Evolutionary conservation across 1,284 basidiomycete species (phyloP).

Genomic region (Microbotryum silenes-acaulis): DNA sequence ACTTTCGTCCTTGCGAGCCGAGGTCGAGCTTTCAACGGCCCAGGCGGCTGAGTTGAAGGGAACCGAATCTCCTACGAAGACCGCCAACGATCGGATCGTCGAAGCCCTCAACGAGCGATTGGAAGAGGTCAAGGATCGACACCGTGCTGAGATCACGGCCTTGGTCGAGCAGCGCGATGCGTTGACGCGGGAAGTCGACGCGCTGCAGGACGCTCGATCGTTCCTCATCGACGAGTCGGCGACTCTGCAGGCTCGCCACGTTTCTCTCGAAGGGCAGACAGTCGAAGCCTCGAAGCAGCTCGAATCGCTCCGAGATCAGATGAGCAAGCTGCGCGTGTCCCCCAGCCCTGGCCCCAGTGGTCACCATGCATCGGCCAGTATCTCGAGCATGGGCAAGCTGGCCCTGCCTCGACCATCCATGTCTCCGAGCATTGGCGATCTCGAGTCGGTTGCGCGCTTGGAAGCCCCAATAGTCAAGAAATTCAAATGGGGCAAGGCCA

Average conservation of each 20-base stretch:
- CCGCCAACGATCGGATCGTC: slow-evolving; percentile 19
- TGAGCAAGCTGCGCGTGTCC: slow-evolving; percentile 7
- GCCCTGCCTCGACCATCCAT: slow-evolving; percentile 5
- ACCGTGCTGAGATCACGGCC: slow-evolving; percentile 75
- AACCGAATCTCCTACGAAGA: slow-evolving; percentile 5
- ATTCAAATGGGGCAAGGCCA: slow-evolving; percentile 51
- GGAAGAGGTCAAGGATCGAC: slow-evolving; percentile 78
- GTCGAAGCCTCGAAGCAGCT: slow-evolving; percentile 67
- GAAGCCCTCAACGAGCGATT: slow-evolving; percentile 64
- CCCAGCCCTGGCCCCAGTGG: slow-evolving; percentile 6
- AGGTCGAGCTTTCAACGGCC: slow-evolving; percentile 82
- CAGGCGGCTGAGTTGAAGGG: slow-evolving; percentile 82
- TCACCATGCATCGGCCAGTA: slow-evolving; percentile 31
- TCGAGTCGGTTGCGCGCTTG: slow-evolving; percentile 38
- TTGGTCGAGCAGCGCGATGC: slow-evolving; percentile 73
- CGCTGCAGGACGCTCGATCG: slow-evolving; percentile 78
- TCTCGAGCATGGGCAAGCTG: slow-evolving; percentile 4
- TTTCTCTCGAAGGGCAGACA: slow-evolving; percentile 79
- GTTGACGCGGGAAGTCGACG: slow-evolving; percentile 71
- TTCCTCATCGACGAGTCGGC: slow-evolving; percentile 84
- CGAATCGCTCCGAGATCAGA: slow-evolving; percentile 48
- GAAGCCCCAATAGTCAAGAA: slow-evolving; percentile 44
- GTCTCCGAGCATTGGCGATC: slow-evolving; percentile 21
- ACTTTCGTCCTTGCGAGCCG: slow-evolving; percentile 74
- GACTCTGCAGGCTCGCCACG: slow-evolving; percentile 80